phyloP scores from a whole-genome alignment of 129 eudicot species.

The Logfia minima region DNA sequence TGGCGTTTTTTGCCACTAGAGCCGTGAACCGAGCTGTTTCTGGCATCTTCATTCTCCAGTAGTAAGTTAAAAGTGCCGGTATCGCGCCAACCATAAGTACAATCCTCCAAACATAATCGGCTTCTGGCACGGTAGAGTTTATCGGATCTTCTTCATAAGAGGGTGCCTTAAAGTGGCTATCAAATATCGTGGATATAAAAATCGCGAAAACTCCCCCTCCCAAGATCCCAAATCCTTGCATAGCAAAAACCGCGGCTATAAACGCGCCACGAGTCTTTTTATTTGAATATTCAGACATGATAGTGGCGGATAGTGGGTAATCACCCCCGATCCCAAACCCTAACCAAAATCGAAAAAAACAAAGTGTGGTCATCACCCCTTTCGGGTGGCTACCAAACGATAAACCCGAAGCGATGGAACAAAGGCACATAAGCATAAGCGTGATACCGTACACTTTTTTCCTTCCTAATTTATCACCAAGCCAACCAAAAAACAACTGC shows the following conservation, averaged over 20 bases:
- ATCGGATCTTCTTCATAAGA: constrained; percentile 43
- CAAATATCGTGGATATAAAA: constrained; percentile 33
- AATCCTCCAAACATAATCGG: constrained; percentile 57
- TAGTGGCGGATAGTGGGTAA: constrained; percentile 61
- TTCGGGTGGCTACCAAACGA: constrained; percentile 53
- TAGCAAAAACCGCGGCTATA: constrained; percentile 63
- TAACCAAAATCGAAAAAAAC: constrained; percentile 64
- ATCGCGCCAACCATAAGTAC: constrained; percentile 50
- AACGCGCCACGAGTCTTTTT: constrained; percentile 57
- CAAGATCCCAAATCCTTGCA: constrained; percentile 62
- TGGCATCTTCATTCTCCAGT: constrained; percentile 62
- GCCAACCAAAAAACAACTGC: constrained; percentile 58
- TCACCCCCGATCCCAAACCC: constrained; percentile 67
- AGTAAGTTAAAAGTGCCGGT: constrained; percentile 52
- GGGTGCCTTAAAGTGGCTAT: constrained; percentile 41
- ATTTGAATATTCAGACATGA: constrained; percentile 61
- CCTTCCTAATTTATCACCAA: constrained; percentile 52
- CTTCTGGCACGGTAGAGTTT: constrained; percentile 44
- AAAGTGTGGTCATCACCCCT: constrained; percentile 51
- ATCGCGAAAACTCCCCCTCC: constrained; percentile 56
- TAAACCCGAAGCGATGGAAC: constrained; percentile 53
- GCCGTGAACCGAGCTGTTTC: constrained; percentile 61
- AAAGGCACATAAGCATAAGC: constrained; percentile 50
- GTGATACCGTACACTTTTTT: constrained; percentile 58
- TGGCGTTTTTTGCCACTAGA: constrained; percentile 44